phyloP scores from a whole-genome alignment of 306 rosid genomes.

The Astragalus membranaceus region DNA sequence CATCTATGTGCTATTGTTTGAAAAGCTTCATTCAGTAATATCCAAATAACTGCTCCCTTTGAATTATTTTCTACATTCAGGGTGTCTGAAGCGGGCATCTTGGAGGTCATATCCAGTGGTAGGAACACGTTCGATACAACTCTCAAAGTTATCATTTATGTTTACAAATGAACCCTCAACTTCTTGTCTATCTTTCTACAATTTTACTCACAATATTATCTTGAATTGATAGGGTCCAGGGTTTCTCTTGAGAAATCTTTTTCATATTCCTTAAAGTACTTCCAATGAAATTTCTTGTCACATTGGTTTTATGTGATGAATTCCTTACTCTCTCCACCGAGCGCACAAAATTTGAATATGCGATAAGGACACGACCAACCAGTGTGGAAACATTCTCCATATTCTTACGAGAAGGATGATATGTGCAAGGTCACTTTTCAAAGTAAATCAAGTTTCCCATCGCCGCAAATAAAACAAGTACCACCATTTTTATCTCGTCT shows the following conservation, averaged over 20 bases:
- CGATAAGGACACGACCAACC: conserved; percentile 40
- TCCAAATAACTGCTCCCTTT: no score
- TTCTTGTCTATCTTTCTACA: conserved; percentile 23
- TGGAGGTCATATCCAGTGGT: no score
- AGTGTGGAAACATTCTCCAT: conserved; percentile 26
- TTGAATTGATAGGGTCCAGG: not conserved
- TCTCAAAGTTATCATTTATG: no score
- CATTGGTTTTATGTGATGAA: conserved; percentile 24
- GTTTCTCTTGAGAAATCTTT: not conserved
- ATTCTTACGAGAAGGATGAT: conserved; percentile 24
- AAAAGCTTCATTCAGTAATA: no score
- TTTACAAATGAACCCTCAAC: no score
- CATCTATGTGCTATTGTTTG: no score
- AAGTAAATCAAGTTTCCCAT: conserved; percentile 35
- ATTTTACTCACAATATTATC: conserved; percentile 9
- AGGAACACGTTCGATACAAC: no score
- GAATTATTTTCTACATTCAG: no score
- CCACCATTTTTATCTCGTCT: conserved; percentile 14
- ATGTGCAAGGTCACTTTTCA: conserved; percentile 32
- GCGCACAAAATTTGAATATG: conserved; percentile 29
- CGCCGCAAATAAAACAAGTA: conserved; percentile 33
- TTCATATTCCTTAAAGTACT: not conserved
- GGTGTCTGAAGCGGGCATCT: no score
- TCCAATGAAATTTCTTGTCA: conserved; percentile 32
- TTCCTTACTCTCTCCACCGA: not conserved